A percentile compares a stretch with the other conserved stretches of the same genome.
Conservation (phyloP, 176 grass and related monocot species). For the Thinopyrum elongatum region DNA sequence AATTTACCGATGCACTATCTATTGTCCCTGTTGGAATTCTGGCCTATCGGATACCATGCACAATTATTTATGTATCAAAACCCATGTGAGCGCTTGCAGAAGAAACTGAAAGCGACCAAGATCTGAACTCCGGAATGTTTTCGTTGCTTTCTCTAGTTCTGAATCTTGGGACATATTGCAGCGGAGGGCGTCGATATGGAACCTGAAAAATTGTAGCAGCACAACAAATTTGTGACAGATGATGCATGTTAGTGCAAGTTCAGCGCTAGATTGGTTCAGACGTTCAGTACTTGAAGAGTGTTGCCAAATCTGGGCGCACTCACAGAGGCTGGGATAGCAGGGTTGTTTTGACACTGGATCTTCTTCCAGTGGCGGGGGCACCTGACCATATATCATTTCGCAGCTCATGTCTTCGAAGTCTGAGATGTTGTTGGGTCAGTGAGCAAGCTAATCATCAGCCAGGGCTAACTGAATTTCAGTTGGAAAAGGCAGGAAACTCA, state of each 20-base stretch:
- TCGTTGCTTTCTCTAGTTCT: constrained; percentile 24
- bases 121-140: neutral
- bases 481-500: neutral
- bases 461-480: neutral
- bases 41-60: neutral
- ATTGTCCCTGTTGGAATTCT: neutral
- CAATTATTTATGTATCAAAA: neutral
- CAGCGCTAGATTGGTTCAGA: neutral
- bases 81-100: neutral
- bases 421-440: constrained; percentile 8
- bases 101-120: neutral
- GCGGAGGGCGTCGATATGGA: constrained; percentile 67
- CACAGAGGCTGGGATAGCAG: constrained; percentile 81
- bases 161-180: constrained; percentile 72
- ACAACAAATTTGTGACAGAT: neutral
- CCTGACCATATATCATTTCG: constrained; percentile 92
- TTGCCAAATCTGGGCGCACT: neutral
- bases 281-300: neutral
- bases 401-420: constrained; percentile 99
- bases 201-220: constrained; percentile 38
- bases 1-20: neutral
- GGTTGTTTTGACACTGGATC: constrained; percentile 79
- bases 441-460: neutral
- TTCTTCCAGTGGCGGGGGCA: constrained; percentile 75
- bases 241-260: neutral